Evolutionary conservation across 2,329 filamentous ascomycete genomes (phyloP).

Genomic region (Colletotrichum sp.): DNA sequence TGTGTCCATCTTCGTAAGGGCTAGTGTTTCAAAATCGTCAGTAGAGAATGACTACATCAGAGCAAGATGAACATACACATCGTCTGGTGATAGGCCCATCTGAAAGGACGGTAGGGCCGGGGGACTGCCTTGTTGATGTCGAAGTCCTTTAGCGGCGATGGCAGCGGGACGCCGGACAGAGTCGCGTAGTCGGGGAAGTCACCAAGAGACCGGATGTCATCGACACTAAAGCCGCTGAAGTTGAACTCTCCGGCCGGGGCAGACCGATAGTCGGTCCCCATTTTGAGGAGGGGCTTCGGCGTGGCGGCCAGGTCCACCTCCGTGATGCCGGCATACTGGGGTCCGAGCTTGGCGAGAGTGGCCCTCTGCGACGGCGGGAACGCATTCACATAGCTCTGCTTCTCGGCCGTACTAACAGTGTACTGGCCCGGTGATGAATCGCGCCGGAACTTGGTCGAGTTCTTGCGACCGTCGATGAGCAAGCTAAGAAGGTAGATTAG

Average conservation of each 20-base stretch:
- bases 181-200: conserved; percentile 81
- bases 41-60: neutral
- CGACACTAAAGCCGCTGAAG: conserved; percentile 72
- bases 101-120: conserved; percentile 79
- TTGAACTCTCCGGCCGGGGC: conserved; percentile 51
- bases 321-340: neutral
- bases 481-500: neutral
- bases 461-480: neutral
- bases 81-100: conserved; percentile 88
- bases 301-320: conserved; percentile 16
- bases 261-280: conserved; percentile 38
- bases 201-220: conserved; percentile 73
- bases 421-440: neutral
- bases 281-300: conserved; percentile 29
- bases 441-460: neutral
- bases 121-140: conserved; percentile 71
- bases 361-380: conserved; percentile 31
- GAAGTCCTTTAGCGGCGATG: conserved; percentile 67
- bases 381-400: conserved; percentile 26
- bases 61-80: conserved; percentile 71
- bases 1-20: conserved; percentile 76
- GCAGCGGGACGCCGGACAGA: conserved; percentile 76
- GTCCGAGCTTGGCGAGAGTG: conserved; percentile 16
- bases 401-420: neutral
- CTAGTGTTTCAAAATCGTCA: conserved; percentile 44